Evolutionary conservation across 192 early-diverging fungal genomes (phyloP).

Genomic region (Podila clonocystis): DNA sequence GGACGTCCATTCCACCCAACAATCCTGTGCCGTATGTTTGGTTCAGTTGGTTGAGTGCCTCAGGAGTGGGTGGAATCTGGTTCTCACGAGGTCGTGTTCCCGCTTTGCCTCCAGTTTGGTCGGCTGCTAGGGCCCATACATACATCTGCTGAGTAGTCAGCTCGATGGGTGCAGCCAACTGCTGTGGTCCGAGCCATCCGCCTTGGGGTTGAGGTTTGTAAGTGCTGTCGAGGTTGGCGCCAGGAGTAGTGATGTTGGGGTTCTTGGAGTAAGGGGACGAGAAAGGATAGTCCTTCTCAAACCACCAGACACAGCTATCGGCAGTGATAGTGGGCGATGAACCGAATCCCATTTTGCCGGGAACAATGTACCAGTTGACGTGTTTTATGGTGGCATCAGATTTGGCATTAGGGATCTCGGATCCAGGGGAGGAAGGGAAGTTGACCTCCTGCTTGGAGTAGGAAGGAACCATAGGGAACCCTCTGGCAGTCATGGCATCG

Average conservation of each 20-base stretch:
- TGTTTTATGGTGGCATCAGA: slow-evolving; percentile 33
- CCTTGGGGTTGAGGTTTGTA: slow-evolving; percentile 52
- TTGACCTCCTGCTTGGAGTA: slow-evolving; percentile 24
- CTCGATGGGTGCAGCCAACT: slow-evolving; percentile 34
- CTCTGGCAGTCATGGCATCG: slow-evolving; percentile 48
- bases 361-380: slow-evolving; percentile 52
- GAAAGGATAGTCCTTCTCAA: slow-evolving; percentile 50
- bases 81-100: slow-evolving; percentile 47
- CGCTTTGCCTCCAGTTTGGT: slow-evolving; percentile 44
- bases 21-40: slow-evolving; percentile 35
- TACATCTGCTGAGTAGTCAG: slow-evolving; percentile 51
- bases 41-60: slow-evolving; percentile 17
- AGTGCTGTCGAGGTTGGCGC: slow-evolving; percentile 44
- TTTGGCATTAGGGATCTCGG: slow-evolving; percentile 48
- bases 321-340: slow-evolving; percentile 31
- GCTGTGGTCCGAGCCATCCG: slow-evolving; percentile 56
- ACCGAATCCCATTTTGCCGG: slow-evolving; percentile 25
- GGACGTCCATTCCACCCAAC: slow-evolving; percentile 43
- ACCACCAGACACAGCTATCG: slow-evolving; percentile 56
- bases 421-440: slow-evolving; percentile 44
- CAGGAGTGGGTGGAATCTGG: slow-evolving; percentile 25
- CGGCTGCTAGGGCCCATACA: slow-evolving; percentile 40
- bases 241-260: slow-evolving; percentile 36
- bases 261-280: slow-evolving; percentile 35
- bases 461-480: slow-evolving; percentile 29